These are phyloP conservation scores for Ulota crispa DNA, from an alignment of 225 moss, liverwort and hornwort species.

Conservation along the genomic window DNA sequence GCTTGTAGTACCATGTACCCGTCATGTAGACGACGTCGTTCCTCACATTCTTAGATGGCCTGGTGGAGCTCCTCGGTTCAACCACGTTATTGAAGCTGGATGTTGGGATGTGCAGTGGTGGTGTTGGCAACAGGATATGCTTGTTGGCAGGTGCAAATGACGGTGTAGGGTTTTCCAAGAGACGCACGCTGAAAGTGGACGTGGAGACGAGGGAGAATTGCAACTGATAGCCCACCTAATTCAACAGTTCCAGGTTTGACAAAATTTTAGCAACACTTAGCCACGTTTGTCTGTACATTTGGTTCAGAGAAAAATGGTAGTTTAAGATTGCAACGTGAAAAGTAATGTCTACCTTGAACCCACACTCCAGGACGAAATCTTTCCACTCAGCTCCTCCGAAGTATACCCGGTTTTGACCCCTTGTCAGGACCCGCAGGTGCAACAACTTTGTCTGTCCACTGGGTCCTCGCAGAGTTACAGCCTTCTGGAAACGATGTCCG, in stretches of 20 bases:
- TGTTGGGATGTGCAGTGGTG: neutral
- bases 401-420: neutral
- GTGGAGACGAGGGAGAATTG: conserved; percentile 26
- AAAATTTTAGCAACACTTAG: neutral
- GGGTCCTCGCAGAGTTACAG: conserved; percentile 3
- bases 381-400: conserved; percentile 12
- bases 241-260: neutral
- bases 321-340: neutral
- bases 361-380: conserved; percentile 13
- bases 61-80: neutral
- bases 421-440: neutral
- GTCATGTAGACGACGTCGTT: conserved; percentile 18
- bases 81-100: neutral
- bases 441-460: neutral
- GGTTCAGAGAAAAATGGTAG: too few species aligned
- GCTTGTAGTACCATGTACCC: neutral
- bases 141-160: neutral
- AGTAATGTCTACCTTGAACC: conserved; percentile 6
- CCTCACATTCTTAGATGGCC: neutral
- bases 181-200: conserved; percentile 17
- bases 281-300: too few species aligned
- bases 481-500: neutral
- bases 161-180: neutral
- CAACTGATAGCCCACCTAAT: conserved; percentile 15
- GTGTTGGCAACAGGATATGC: too few species aligned